A percentile compares a stretch with the other conserved stretches of the same genome.
Evolutionary conservation across 2,329 filamentous ascomycete genomes (phyloP).

Genomic region (Lecanosticta acicola): DNA sequence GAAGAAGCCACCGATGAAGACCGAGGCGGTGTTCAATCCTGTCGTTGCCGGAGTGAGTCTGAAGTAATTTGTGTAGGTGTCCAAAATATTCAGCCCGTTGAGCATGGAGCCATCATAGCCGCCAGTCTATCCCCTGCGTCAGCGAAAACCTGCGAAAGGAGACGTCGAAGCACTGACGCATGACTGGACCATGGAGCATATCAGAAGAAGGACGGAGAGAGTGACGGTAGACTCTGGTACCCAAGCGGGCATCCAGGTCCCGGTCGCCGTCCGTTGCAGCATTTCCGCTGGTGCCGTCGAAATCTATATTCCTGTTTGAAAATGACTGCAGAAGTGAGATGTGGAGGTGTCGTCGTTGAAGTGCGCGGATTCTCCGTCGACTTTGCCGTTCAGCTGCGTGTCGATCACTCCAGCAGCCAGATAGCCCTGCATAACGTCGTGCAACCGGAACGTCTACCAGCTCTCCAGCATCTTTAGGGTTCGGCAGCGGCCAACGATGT

Average conservation of each 20-base stretch:
- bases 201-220: conserved; percentile 19
- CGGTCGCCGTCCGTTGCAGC: conserved; percentile 15
- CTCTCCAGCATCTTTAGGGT: too few species aligned
- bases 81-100: conserved; percentile 54
- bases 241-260: conserved; percentile 23
- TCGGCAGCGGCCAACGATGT: too few species aligned
- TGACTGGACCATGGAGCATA: conserved; percentile 23
- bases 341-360: too few species aligned
- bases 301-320: too few species aligned
- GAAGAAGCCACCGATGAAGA: conserved; percentile 48
- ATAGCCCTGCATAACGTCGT: too few species aligned
- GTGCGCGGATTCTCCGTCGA: too few species aligned
- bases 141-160: neutral
- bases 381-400: too few species aligned
- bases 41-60: conserved; percentile 48
- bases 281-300: conserved; percentile 3
- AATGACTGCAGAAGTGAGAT: too few species aligned
- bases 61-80: conserved; percentile 54
- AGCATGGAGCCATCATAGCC: conserved; percentile 39
- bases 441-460: too few species aligned
- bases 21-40: conserved; percentile 51
- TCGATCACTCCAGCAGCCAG: too few species aligned
- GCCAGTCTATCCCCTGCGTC: conserved; percentile 7
- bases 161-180: neutral
- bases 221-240: conserved; percentile 22